Conservation (phyloP, 208 protist species). For the Trypanosoma cruzi region DNA sequence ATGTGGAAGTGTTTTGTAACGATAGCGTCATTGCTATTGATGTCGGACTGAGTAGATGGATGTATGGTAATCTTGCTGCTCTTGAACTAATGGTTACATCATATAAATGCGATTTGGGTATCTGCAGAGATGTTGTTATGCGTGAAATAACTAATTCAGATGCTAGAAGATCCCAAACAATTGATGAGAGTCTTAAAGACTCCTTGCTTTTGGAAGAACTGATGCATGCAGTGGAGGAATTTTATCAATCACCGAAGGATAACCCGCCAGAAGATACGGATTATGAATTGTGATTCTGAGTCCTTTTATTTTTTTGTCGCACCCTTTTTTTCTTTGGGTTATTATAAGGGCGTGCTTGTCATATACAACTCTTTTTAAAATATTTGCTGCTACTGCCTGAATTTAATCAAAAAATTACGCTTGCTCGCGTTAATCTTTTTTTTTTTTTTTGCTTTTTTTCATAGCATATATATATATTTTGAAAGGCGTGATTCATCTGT, state of each 20-base stretch:
- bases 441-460: constrained; percentile 13
- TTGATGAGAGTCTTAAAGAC: constrained; percentile 29
- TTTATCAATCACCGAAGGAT: not conserved
- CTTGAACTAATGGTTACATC: constrained; percentile 51
- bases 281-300: constrained; percentile 25
- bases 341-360: too few species aligned
- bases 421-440: not conserved
- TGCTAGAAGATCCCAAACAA: constrained; percentile 9
- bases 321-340: too few species aligned
- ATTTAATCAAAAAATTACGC: constrained; percentile 3
- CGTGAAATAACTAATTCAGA: constrained; percentile 30
- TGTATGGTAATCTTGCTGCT: constrained; percentile 66
- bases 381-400: not conserved
- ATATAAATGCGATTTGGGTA: constrained; percentile 23
- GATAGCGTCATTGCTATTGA: constrained; percentile 65
- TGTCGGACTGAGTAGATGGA: constrained; percentile 76
- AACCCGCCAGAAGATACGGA: constrained; percentile 18
- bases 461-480: constrained; percentile 19
- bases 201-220: constrained; percentile 29
- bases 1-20: constrained; percentile 63
- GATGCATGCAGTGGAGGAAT: constrained; percentile 25
- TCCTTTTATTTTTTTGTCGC: too few species aligned
- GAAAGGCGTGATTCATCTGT: not conserved
- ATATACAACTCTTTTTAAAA: too few species aligned
- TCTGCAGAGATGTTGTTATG: constrained; percentile 27